Conservation (phyloP, 768 basidiomycete genomes). For the Vararia minispora region DNA sequence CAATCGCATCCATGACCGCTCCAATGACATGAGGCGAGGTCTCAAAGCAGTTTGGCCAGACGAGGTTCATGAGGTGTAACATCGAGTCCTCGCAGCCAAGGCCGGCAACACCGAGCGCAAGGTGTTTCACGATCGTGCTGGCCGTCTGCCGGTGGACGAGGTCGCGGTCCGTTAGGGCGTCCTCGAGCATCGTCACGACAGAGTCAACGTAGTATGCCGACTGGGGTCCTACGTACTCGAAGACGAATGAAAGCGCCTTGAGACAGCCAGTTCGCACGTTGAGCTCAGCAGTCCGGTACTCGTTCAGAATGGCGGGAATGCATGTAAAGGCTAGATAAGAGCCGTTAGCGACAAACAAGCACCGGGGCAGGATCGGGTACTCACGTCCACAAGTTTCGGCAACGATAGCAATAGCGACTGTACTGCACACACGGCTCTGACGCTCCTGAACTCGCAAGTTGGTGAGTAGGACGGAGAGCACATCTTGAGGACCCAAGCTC, state of each 20-base stretch:
- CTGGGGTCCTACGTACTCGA: constrained; percentile 96
- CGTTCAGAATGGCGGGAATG: constrained; percentile 96
- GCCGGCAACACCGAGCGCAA: constrained; percentile 93
- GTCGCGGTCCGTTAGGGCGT: constrained; percentile 95
- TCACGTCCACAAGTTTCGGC: constrained; percentile 82
- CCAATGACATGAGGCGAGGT: constrained; percentile 97
- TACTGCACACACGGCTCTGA: constrained; percentile 96
- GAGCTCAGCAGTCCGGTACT: constrained; percentile 95
- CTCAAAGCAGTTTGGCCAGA: constrained; percentile 99
- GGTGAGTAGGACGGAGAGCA: constrained; percentile 88
- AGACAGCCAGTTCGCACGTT: constrained; percentile 99
- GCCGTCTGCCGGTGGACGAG: constrained; percentile 98
- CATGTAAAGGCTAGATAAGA: constrained; percentile 75
- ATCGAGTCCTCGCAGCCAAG: constrained; percentile 97
- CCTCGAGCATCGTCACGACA: constrained; percentile 96
- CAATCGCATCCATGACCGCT: constrained; percentile 96
- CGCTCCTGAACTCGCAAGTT: constrained; percentile 98
- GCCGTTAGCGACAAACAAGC: too few species aligned
- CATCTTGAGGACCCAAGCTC: constrained; percentile 98
- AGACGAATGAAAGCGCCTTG: constrained; percentile 97
- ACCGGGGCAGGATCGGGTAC: too few species aligned
- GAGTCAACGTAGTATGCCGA: constrained; percentile 96
- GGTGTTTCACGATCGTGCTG: constrained; percentile 95
- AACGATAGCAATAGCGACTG: constrained; percentile 94
- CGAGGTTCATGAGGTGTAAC: constrained; percentile 94